These are phyloP conservation scores for Populus deltoides DNA, from an alignment of 345 rosid species.

Conservation along the genomic window DNA sequence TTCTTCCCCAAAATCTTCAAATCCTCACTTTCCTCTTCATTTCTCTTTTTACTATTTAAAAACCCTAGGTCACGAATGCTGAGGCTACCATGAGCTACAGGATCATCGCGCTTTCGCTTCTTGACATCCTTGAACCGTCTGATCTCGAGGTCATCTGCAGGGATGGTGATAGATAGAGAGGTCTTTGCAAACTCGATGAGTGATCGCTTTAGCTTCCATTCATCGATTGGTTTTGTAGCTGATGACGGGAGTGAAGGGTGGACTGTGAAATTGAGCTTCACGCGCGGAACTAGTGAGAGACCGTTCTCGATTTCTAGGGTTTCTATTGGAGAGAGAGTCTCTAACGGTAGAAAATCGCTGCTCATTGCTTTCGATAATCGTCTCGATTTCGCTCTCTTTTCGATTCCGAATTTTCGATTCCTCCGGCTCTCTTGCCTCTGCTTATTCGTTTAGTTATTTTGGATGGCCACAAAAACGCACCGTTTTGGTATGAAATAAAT, in stretches of 20 bases:
- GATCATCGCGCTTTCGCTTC: slow-evolving; percentile 85
- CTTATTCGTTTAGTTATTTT: background rate
- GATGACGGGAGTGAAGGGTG: slow-evolving; percentile 49
- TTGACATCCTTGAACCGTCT: slow-evolving; percentile 65
- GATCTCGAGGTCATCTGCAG: slow-evolving; percentile 67
- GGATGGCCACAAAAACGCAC: background rate
- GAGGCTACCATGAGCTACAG: slow-evolving; percentile 69
- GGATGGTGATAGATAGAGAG: slow-evolving; percentile 51
- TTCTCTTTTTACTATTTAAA: slow-evolving; percentile 37
- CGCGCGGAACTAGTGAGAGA: slow-evolving; percentile 63
- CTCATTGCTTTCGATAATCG: slow-evolving; percentile 15
- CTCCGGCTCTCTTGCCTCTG: background rate
- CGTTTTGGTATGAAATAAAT: background rate
- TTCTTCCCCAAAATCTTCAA: slow-evolving; percentile 54
- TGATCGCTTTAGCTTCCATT: slow-evolving; percentile 85
- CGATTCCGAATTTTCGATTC: background rate
- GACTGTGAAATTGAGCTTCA: slow-evolving; percentile 61
- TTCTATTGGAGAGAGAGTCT: slow-evolving; percentile 56
- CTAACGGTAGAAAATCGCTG: slow-evolving; percentile 44
- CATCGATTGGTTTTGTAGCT: slow-evolving; percentile 69
- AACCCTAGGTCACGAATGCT: slow-evolving; percentile 77
- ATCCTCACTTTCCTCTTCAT: slow-evolving; percentile 33
- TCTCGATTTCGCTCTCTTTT: background rate
- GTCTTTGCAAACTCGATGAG: slow-evolving; percentile 58
- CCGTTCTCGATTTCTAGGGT: slow-evolving; percentile 64